These are phyloP conservation scores for Thalassiosira mediterranea DNA, from an alignment of 352 stramenopile genomes.

Conservation along the genomic window DNA sequence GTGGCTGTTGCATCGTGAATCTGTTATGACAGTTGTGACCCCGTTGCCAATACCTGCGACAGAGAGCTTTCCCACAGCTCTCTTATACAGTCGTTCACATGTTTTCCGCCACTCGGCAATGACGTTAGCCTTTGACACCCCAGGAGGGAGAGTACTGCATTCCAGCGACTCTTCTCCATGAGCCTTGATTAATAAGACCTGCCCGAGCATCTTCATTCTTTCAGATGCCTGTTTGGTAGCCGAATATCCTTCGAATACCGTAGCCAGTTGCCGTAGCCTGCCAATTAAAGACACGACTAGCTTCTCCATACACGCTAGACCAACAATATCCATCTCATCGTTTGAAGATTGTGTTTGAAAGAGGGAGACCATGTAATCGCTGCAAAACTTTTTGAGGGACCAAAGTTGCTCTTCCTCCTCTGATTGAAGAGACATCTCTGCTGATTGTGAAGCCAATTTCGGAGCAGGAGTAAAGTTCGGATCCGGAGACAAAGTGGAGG, in stretches of 20 bases:
- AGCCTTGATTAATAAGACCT: slow-evolving; percentile 51
- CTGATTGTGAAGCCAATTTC: slow-evolving; percentile 5
- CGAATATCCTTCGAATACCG: slow-evolving; percentile 21
- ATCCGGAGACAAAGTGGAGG: slow-evolving; percentile 34
- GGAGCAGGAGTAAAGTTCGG: slow-evolving; percentile 36
- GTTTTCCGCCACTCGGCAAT: slow-evolving; percentile 72
- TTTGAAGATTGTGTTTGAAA: slow-evolving; percentile 34
- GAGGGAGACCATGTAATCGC: slow-evolving; percentile 45
- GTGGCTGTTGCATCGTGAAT: slow-evolving; percentile 80
- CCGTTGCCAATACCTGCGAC: slow-evolving; percentile 55
- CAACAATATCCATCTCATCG: slow-evolving; percentile 23
- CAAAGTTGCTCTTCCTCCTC: slow-evolving; percentile 49
- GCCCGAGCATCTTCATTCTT: slow-evolving; percentile 39
- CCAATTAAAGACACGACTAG: slow-evolving; percentile 41
- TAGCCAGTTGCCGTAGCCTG: slow-evolving; percentile 35
- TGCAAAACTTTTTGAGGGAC: slow-evolving; percentile 53
- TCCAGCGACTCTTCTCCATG: slow-evolving; percentile 56
- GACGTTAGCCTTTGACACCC: slow-evolving; percentile 44
- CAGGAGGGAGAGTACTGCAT: slow-evolving; percentile 26
- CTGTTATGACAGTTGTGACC: slow-evolving; percentile 69
- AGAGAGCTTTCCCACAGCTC: slow-evolving; percentile 56
- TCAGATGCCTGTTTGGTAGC: slow-evolving; percentile 26
- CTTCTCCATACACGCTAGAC: slow-evolving; percentile 28
- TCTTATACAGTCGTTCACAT: slow-evolving; percentile 79
- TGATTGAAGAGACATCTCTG: background rate